Base-by-base conservation (phyloP, 345 rosid genomes). In the Cardamine chenopodiifolia region DNA sequence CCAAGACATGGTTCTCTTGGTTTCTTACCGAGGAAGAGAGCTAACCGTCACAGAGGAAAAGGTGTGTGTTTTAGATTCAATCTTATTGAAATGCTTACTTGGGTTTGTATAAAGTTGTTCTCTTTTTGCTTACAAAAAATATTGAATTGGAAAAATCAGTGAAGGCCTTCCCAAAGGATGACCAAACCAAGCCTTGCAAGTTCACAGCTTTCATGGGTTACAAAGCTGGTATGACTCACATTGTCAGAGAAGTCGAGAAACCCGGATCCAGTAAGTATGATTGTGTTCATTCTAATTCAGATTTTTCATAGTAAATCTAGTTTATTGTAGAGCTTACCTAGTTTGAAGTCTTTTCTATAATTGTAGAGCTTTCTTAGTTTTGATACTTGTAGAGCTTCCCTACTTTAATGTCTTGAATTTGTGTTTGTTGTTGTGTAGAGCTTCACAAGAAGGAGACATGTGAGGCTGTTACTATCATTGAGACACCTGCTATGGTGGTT, bases 151-250 rank as follows among this genome's bases (percentile, higher is more conserved):
- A 0, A 2, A 45, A 9, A 45, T n/a, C 88, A 91, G 97, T 91
- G 89, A 89, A 89, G 88, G 91, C 97, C 8, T 91, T 91, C 54
- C 96, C 97, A 26, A 91, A 86, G 83, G 97, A 91, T 84, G 93
- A 89, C 58, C 87, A 85, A 35, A 70, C 61, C 64, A 91, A 91
- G 82, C 89, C 93, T 13, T 87, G 90, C 88, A 89, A 71, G 80
- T 84, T 91, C 23, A 91, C 96, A n/a, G 90, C 97, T 48, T 89
- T 91, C 82, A 34, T 91, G 83, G 96, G 96, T 52, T 89, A 91
- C 84, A 89, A 91, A 79, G 97, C 97, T 80, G 93, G 97, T 4
- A 91, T 89, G 97, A 89, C 97, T 12, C 97, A 91, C 81, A 91
- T 91, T 84, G 95, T 91, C 39, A 75, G 96, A 60, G 97, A 91